Conservation (phyloP, 441 rosid species). For the Manihot esculenta region DNA sequence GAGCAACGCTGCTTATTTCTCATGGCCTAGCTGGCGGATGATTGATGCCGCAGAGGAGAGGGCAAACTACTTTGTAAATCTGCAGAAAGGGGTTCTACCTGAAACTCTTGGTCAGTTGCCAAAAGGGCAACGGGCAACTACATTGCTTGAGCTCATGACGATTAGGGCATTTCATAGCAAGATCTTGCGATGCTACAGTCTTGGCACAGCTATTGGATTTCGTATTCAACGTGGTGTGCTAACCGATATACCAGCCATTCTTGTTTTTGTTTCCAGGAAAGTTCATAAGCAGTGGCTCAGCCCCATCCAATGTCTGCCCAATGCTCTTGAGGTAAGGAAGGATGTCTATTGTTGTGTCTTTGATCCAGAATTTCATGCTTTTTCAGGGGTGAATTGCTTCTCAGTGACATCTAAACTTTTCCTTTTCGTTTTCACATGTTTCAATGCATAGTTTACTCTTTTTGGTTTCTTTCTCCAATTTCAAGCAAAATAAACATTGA, state of each 20-base stretch:
- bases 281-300: constrained; percentile 92
- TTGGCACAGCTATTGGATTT: constrained; percentile 94
- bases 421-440: no score
- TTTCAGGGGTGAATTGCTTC: neutral
- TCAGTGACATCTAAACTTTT: no score
- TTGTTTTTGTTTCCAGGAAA: constrained; percentile 89
- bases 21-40: constrained; percentile 84
- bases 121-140: constrained; percentile 78
- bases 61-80: constrained; percentile 85
- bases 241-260: constrained; percentile 83
- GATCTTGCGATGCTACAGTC: constrained; percentile 72
- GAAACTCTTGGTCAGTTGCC: constrained; percentile 81
- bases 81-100: constrained; percentile 89
- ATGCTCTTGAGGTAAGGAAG: constrained; percentile 70
- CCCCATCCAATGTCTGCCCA: constrained; percentile 76
- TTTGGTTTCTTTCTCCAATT: neutral
- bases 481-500: no score
- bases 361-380: neutral
- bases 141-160: constrained; percentile 89
- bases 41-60: constrained; percentile 80
- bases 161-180: constrained; percentile 94
- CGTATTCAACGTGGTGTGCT: constrained; percentile 74
- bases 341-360: neutral
- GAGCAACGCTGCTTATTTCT: constrained; percentile 90
- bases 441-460: neutral